Conservation (phyloP, 768 basidiomycete genomes). For the Mycena olivaceomarginata region DNA sequence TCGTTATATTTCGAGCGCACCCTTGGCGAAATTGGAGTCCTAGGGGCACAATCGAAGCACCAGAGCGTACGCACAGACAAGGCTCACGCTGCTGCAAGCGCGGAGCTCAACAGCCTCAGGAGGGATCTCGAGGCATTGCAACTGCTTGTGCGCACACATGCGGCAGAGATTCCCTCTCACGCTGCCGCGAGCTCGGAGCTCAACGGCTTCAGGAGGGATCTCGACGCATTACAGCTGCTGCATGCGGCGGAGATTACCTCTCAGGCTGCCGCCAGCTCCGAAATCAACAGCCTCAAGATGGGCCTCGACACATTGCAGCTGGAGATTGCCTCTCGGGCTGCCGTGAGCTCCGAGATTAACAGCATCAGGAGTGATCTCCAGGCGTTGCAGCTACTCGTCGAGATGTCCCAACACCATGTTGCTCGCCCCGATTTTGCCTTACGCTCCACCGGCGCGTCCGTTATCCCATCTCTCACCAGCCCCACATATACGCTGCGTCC, state of each 20-base stretch:
- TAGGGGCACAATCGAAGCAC: slow-evolving; percentile 34
- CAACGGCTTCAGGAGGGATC: slow-evolving; percentile 62
- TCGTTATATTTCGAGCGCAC: slow-evolving; percentile 13
- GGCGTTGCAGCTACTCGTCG: slow-evolving; percentile 60
- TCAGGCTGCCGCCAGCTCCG: slow-evolving; percentile 64
- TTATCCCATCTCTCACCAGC: too few species aligned
- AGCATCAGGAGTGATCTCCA: slow-evolving; percentile 75
- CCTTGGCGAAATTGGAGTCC: neutral
- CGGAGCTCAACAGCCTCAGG: slow-evolving; percentile 48
- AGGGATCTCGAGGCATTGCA: slow-evolving; percentile 74
- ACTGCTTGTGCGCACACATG: slow-evolving; percentile 53
- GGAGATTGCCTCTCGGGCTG: slow-evolving; percentile 66
- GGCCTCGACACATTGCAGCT: slow-evolving; percentile 73
- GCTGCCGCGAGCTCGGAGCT: slow-evolving; percentile 48
- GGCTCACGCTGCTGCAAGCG: slow-evolving; percentile 64
- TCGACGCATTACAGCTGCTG: slow-evolving; percentile 71
- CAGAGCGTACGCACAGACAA: slow-evolving; percentile 68
- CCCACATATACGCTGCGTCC: too few species aligned
- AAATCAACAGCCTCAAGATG: slow-evolving; percentile 68
- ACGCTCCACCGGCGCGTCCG: slow-evolving; percentile 85
- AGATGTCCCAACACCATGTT: slow-evolving; percentile 51
- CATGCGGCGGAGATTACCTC: slow-evolving; percentile 61
- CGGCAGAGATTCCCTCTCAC: neutral
- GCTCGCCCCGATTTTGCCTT: slow-evolving; percentile 91
- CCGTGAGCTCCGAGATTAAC: slow-evolving; percentile 66